Conservation (phyloP, 164 flowering plant genomes). For the Chimonanthus praecox region DNA sequence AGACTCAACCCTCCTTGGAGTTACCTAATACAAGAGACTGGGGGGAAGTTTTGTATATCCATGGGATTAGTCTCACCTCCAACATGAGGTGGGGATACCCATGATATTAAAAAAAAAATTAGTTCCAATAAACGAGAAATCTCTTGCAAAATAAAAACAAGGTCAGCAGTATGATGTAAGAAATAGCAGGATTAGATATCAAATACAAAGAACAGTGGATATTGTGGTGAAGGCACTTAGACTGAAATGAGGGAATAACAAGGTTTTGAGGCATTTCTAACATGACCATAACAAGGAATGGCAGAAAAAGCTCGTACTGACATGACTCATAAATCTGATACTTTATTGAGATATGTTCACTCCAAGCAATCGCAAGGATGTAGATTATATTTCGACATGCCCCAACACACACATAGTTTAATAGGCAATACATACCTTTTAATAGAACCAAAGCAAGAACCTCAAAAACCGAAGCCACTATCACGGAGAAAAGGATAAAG, state of each 20-base stretch:
- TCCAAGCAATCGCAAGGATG: neutral
- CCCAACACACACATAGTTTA: neutral
- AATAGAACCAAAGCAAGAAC: conserved; percentile 41
- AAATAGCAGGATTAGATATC: neutral
- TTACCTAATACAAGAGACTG: no score
- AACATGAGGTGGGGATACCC: neutral
- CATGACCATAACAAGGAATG: neutral
- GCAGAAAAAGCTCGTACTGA: neutral
- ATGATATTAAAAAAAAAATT: neutral
- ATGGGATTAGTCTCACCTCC: no score
- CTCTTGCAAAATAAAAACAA: neutral
- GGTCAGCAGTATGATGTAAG: neutral
- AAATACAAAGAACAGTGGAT: neutral
- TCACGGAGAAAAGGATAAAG: conserved; percentile 64
- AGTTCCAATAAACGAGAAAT: no score
- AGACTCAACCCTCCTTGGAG: no score
- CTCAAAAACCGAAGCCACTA: conserved; percentile 50
- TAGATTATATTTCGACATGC: neutral
- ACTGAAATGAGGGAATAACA: neutral
- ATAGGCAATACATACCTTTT: conserved; percentile 47
- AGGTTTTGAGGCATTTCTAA: neutral
- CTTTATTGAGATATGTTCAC: neutral
- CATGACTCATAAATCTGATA: neutral
- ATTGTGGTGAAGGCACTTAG: neutral
- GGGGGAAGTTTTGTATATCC: no score